A percentile compares a stretch with the other conserved stretches of the same genome.
phyloP scores from a whole-genome alignment of 139 green algal species.

The Coelastrella sp. region DNA sequence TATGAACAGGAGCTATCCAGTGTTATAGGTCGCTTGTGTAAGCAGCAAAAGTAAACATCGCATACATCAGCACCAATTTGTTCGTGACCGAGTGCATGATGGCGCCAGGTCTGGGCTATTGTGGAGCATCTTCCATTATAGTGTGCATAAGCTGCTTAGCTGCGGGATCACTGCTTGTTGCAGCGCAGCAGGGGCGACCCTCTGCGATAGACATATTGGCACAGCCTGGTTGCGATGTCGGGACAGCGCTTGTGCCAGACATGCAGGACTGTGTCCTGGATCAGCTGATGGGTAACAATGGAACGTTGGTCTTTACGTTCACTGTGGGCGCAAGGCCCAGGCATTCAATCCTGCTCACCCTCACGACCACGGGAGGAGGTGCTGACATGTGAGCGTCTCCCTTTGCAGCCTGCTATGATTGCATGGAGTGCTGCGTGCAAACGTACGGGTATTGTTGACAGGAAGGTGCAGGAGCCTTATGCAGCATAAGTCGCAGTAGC shows the following conservation, averaged over 20 bases:
- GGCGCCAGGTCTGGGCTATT: neutral
- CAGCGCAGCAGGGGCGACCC: neutral
- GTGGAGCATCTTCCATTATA: neutral
- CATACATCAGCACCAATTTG: neutral
- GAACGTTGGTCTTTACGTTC: neutral
- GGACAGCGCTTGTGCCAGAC: neutral
- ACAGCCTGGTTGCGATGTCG: neutral
- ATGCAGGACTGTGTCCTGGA: conserved; percentile 24
- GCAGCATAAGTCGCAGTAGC: too few species aligned
- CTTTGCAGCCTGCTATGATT: neutral
- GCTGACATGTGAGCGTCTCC: conserved; percentile 26
- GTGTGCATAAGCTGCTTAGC: neutral
- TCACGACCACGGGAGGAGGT: conserved; percentile 12
- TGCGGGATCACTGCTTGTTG: neutral
- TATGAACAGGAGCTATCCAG: too few species aligned
- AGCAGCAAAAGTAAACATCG: neutral
- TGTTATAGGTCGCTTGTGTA: too few species aligned
- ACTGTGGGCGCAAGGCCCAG: neutral
- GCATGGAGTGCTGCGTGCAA: too few species aligned
- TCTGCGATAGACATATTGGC: neutral
- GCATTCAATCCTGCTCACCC: conserved; percentile 32
- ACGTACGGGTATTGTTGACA: too few species aligned
- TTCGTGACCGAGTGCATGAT: neutral
- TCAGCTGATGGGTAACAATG: conserved; percentile 31
- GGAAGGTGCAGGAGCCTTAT: too few species aligned